A percentile compares a stretch with the other conserved stretches of the same genome.
Evolutionary conservation across 129 eudicot species (phyloP).

Genomic region (Helianthus annuus): HanXRQr2.0-SUNRISE NC_035435.2:39460548-39461047

Average conservation of each 20-base stretch:
- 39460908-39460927: constrained; percentile 78
- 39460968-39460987: not conserved
- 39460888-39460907: constrained; percentile 79
- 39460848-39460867: constrained; percentile 91
- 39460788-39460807: constrained; percentile 98
- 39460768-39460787: constrained; percentile 98
- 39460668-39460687: not conserved
- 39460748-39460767: constrained; percentile 81
- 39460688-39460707: constrained; percentile 79
- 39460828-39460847: constrained; percentile 85
- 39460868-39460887: constrained; percentile 82
- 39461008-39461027: constrained; percentile 99
- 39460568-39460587: not conserved
- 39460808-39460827: constrained; percentile 97
- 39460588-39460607: not conserved
- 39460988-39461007: constrained; percentile 50
- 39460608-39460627: not conserved
- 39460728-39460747: constrained; percentile 80
- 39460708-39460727: constrained; percentile 91
- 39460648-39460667: not conserved
- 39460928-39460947: constrained; percentile 4
- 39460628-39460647: not conserved
- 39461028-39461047: constrained; percentile 84
- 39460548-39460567: not conserved
- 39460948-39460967: not conserved